Base-by-base conservation (phyloP, 805 yeast genomes). In the Teunomyces aglyptinius region DNA sequence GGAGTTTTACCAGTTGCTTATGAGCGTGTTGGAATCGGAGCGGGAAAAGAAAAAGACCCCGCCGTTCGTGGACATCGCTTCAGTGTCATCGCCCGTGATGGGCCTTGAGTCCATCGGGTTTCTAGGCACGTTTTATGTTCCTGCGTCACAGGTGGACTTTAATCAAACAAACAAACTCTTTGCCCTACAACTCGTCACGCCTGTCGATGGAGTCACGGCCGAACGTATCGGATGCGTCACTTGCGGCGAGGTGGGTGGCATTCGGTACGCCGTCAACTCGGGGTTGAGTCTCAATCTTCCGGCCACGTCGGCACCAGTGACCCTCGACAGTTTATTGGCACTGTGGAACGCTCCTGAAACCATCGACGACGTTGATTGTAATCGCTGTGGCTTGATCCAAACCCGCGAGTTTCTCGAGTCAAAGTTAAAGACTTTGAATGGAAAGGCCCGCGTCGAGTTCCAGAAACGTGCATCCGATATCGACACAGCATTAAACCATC, bases 241-340 rank as follows among this genome's bases (percentile, higher is more conserved):
- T 12, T 92, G 98, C 75, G 96, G 97, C 48, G 97, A 92, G 58
- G 88, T 83, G 64, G 97, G 96, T 45, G 97, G 97, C 2, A 83
- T 91, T 13, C 76, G 97, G 50, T 85, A 84, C 53, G 85, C 94
- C 1, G 87, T 89, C 0, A 76, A 83, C 45, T 81, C 88, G 56
- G 92, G 94, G 0, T 63, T 87, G 43, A 82, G 87, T 53, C 73
- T 87, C 54, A 86, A 84, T 51, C 68, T 87, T 91, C 92, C 0
- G 62, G 63, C 31, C 63, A 75, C 36, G 75, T 60, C 66, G 11
- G 26, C 11, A 3, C 26, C 26, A 3, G 8, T 24, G 2, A 7
- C 11, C 1, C 10, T 24, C 2, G 10, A 10, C 2, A 24, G 26
- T 8, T 24, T 24, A 8, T 24, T 24, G 26, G 26, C 2, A 7